Evolutionary conservation across 352 stramenopile genomes (phyloP).

Genomic region (Phytophthora syringae): DNA sequence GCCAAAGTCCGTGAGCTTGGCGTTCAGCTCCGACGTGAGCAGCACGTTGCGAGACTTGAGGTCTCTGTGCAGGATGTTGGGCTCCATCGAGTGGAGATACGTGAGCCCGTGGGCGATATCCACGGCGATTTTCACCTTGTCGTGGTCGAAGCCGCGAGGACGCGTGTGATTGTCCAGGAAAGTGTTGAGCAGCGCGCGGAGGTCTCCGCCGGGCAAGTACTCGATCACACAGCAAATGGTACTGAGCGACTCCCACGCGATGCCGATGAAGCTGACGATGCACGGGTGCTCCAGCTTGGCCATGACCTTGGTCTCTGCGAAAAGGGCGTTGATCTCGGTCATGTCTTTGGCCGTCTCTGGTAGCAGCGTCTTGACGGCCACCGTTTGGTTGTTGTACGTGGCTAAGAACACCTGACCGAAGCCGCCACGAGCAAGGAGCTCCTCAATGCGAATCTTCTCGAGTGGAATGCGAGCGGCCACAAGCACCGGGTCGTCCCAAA

Average conservation of each 20-base stretch:
- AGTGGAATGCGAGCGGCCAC: conserved; percentile 50
- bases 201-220: conserved; percentile 53
- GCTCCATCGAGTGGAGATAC: conserved; percentile 61
- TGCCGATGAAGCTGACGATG: conserved; percentile 71
- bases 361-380: conserved; percentile 69
- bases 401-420: conserved; percentile 62
- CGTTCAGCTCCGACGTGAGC: conserved; percentile 48
- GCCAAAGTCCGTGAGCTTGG: conserved; percentile 70
- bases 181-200: conserved; percentile 46
- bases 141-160: conserved; percentile 45
- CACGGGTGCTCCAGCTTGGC: conserved; percentile 61
- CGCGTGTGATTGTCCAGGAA: conserved; percentile 33
- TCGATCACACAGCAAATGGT: conserved; percentile 57
- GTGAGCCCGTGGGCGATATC: conserved; percentile 48
- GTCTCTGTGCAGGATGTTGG: conserved; percentile 63
- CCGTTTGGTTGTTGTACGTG: conserved; percentile 47
- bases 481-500: conserved; percentile 51
- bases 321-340: conserved; percentile 56
- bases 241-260: conserved; percentile 60
- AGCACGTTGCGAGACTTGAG: conserved; percentile 87
- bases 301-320: conserved; percentile 66
- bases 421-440: conserved; percentile 53
- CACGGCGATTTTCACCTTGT: conserved; percentile 62
- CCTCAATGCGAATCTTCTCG: conserved; percentile 47
- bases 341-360: conserved; percentile 57